phyloP scores from a whole-genome alignment of 1,139 yeast species.

The Geotrichum carabidarum region DNA sequence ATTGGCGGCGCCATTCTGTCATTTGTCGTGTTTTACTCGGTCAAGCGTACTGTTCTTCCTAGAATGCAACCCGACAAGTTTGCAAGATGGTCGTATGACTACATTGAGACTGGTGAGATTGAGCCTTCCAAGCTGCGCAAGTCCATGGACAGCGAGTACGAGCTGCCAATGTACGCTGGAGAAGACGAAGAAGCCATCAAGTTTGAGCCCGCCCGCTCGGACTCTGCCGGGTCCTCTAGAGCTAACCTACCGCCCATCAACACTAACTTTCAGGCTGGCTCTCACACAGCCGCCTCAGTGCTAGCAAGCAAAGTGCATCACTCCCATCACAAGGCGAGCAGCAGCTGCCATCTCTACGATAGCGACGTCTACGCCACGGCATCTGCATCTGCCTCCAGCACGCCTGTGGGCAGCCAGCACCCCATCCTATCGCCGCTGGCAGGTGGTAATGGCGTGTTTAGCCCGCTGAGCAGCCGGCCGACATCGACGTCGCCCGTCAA shows the following conservation, averaged over 20 bases:
- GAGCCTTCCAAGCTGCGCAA: slow-evolving; percentile 32
- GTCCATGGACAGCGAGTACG: slow-evolving; percentile 33
- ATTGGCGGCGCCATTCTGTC: slow-evolving; percentile 85
- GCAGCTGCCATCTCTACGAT: slow-evolving; percentile 21
- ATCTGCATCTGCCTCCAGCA: slow-evolving; percentile 25
- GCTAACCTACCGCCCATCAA: slow-evolving; percentile 20
- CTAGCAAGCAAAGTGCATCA: slow-evolving; percentile 11
- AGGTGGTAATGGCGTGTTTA: background rate
- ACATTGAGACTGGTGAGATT: slow-evolving; percentile 37
- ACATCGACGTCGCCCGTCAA: background rate
- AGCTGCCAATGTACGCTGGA: slow-evolving; percentile 23
- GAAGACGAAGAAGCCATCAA: background rate
- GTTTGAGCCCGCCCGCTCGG: background rate
- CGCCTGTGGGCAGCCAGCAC: slow-evolving; percentile 1
- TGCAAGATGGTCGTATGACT: slow-evolving; percentile 80
- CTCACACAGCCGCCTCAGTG: background rate
- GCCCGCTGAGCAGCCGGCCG: background rate
- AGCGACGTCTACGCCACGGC: slow-evolving; percentile 25
- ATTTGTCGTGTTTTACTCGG: slow-evolving; percentile 62
- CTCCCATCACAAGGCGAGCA: slow-evolving; percentile 23
- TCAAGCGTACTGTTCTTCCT: slow-evolving; percentile 74
- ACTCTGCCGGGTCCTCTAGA: slow-evolving; percentile 10
- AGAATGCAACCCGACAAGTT: slow-evolving; percentile 54
- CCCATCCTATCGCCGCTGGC: slow-evolving; percentile 1
- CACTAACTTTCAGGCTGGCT: slow-evolving; percentile 13